Percentiles rank a stretch among this genome's conserved stretches.
Conservation (phyloP, 2,329 filamentous ascomycete genomes). For the Aphanoascus verrucosus region DNA sequence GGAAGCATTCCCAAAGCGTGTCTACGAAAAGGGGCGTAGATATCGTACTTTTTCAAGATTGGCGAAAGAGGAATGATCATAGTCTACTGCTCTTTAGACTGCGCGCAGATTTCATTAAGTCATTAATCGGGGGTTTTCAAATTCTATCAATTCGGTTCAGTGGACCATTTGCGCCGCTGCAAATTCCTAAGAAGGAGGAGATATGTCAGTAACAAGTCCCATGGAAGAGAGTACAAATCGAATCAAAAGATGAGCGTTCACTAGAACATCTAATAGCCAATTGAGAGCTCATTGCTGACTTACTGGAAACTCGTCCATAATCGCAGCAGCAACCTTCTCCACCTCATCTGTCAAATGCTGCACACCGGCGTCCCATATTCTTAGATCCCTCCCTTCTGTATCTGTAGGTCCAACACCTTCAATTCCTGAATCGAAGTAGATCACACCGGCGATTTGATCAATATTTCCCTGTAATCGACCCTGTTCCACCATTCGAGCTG, state of each 20-base stretch:
- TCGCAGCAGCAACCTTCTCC: constrained; percentile 69
- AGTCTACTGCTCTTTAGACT: too few species aligned
- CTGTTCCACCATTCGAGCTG: constrained; percentile 92
- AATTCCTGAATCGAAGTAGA: constrained; percentile 69
- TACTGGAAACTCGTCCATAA: constrained; percentile 72
- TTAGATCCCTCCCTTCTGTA: constrained; percentile 58
- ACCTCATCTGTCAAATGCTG: constrained; percentile 79
- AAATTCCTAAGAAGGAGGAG: constrained; percentile 8
- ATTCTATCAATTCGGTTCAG: constrained; percentile 14
- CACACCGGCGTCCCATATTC: constrained; percentile 82
- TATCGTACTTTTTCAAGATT: too few species aligned
- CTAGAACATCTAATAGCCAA: background rate
- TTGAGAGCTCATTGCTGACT: constrained; percentile 21
- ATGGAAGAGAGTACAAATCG: background rate
- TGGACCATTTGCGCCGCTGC: constrained; percentile 28
- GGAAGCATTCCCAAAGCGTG: too few species aligned
- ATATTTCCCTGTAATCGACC: constrained; percentile 78
- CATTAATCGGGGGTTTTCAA: too few species aligned
- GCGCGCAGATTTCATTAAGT: too few species aligned
- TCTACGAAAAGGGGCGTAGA: too few species aligned
- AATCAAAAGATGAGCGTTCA: background rate
- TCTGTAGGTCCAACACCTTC: constrained; percentile 56
- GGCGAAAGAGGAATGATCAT: too few species aligned
- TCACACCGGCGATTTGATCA: constrained; percentile 81
- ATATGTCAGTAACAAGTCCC: background rate